These are phyloP conservation scores for Aspergillus sp. DNA, from an alignment of 2,329 filamentous ascomycete genomes.

Conservation along the genomic window DNA sequence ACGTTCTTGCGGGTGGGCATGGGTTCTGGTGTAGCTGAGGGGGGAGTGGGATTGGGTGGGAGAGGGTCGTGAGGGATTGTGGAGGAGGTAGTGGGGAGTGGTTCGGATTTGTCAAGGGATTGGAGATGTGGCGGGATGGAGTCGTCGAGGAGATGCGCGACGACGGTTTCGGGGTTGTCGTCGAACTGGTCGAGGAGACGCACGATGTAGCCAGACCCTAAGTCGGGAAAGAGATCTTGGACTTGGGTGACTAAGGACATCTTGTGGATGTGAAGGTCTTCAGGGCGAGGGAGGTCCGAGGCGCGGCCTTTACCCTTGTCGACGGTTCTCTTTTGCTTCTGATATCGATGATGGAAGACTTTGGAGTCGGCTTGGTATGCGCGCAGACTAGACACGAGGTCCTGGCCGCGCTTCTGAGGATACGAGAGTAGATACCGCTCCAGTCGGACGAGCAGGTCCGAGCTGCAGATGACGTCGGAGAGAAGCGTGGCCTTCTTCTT, in stretches of 20 bases:
- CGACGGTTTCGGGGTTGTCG: conserved; percentile 74
- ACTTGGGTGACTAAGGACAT: conserved; percentile 85
- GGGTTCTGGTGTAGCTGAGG: conserved; percentile 26
- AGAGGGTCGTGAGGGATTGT: conserved; percentile 56
- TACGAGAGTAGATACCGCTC: conserved; percentile 33
- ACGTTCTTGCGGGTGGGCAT: conserved; percentile 61
- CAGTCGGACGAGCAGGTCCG: conserved; percentile 62
- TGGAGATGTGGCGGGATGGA: conserved; percentile 70
- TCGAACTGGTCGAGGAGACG: conserved; percentile 76
- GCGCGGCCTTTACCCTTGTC: conserved; percentile 45
- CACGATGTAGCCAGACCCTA: conserved; percentile 79
- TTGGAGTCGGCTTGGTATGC: conserved; percentile 40
- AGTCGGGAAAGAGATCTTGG: conserved; percentile 88
- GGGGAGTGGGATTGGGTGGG: conserved; percentile 53
- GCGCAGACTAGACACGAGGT: conserved; percentile 39
- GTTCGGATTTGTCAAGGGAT: conserved; percentile 62
- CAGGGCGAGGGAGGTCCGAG: conserved; percentile 28
- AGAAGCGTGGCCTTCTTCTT: conserved; percentile 62
- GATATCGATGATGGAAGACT: conserved; percentile 40
- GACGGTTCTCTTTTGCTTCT: conserved; percentile 38
- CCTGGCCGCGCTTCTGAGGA: conserved; percentile 43
- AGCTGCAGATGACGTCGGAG: conserved; percentile 76
- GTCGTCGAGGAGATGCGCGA: conserved; percentile 77
- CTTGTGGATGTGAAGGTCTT: conserved; percentile 69
- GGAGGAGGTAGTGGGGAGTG: conserved; percentile 38